Evolutionary conservation across 1,139 yeast genomes (phyloP), one percentile per base, ranked within the genome.

Genomic region (Lodderomyces metapsilosis): DNA sequence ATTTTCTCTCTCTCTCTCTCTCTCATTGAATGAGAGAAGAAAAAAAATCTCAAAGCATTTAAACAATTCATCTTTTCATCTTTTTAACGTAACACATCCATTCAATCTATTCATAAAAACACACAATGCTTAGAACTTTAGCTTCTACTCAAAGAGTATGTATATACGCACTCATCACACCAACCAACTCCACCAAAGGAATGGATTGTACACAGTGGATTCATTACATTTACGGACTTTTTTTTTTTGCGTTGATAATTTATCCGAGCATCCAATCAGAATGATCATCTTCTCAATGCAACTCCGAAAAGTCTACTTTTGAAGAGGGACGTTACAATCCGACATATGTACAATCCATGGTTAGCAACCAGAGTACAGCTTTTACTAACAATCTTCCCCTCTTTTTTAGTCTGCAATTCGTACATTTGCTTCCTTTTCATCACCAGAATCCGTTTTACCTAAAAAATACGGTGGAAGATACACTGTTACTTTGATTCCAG

Each of bases 391-490:
- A n/a, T n/a, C n/a, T n/a, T n/a, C n/a, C n/a, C n/a, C n/a, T n/a
- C n/a, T 24, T 33, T 33, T 37, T 16, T 40, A 68, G 72, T 51
- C 59, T 43, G 54, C 69, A 36, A 48, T 62, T 47, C 76, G 78
- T 65, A 56, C 69, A 45, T 66, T 74, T 53, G 80, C 81, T 45
- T 68, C 79, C 38, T 72, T 71, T 59, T 68, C 79, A 49, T 62
- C 74, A 36, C 73, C 82, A 44, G 88, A 82, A 61, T 62, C 81
- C 48, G 78, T 79, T 49, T 74, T 84, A 58, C 95, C 96, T 59
- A 87, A 87, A 76, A 87, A 88, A 73, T 89, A 88, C 71, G 98
- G 98, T 56, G 96, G 96, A 51, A 84, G 84, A 65, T 91, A 80
- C 77, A 85, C 91, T 44, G 95, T 89, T 45, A 89, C 97, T 43